These are phyloP conservation scores for Trichoderma hamatum DNA, from an alignment of 2,329 filamentous ascomycete genomes.

Conservation along the genomic window DNA sequence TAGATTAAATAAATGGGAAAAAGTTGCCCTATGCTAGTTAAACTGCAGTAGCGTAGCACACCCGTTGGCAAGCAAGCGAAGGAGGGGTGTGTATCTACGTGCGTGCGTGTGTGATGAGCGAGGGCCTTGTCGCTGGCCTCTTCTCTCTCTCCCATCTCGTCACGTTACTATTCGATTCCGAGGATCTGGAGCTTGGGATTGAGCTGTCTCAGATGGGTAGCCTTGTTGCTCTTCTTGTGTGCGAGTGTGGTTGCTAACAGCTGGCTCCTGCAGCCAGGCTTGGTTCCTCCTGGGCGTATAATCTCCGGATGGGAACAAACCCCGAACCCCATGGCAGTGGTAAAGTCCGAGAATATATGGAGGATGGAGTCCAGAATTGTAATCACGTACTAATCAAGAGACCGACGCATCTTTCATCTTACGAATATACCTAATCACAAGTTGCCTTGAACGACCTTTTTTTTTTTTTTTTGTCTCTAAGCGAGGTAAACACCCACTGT, in stretches of 20 bases:
- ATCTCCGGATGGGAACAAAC: neutral
- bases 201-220: slow-evolving; percentile 9
- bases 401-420: neutral
- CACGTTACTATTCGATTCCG: slow-evolving; percentile 9
- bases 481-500: neutral
- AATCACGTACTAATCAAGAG: neutral
- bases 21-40: neutral
- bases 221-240: neutral
- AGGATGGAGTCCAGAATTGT: neutral
- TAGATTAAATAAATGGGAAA: neutral
- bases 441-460: too few species aligned
- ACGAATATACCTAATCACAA: neutral
- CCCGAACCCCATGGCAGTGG: neutral
- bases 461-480: neutral
- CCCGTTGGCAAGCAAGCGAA: neutral
- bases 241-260: neutral
- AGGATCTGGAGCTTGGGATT: slow-evolving; percentile 15
- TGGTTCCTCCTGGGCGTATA: neutral
- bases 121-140: neutral
- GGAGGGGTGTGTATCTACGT: neutral
- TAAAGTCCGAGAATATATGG: neutral
- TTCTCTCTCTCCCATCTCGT: neutral
- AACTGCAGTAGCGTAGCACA: neutral
- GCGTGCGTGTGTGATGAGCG: neutral
- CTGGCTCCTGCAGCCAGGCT: neutral